Percentiles rank a stretch among this genome's conserved stretches.
Evolutionary conservation across 2,329 filamentous ascomycete genomes (phyloP).

Genomic region (Dactylonectria estremocensis): DNA sequence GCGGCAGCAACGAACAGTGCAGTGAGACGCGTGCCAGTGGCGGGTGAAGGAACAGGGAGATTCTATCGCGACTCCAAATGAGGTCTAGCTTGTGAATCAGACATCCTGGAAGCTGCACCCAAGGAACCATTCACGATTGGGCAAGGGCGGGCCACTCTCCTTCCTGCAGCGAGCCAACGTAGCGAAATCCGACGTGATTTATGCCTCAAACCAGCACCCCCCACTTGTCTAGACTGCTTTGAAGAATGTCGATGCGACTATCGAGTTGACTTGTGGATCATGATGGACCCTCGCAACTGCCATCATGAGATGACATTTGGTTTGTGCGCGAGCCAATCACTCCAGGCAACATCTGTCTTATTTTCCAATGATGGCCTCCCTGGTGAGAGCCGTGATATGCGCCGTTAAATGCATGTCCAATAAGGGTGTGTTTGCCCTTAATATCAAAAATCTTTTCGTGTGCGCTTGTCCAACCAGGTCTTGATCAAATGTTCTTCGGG

Average conservation of each 20-base stretch:
- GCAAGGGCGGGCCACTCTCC: conserved; percentile 36
- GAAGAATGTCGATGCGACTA: conserved; percentile 23
- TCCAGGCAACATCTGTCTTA: neutral
- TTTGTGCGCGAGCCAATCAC: neutral
- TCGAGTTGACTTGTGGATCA: conserved; percentile 22
- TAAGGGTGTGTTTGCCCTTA: neutral
- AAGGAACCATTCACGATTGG: conserved; percentile 40
- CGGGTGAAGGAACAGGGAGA: conserved; percentile 48
- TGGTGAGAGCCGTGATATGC: neutral
- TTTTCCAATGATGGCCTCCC: neutral
- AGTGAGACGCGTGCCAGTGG: conserved; percentile 51
- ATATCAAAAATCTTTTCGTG: neutral
- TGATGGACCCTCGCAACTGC: conserved; percentile 1
- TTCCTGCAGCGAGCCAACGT: conserved; percentile 23
- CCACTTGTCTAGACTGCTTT: conserved; percentile 15
- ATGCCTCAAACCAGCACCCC: conserved; percentile 25
- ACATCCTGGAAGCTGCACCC: conserved; percentile 38
- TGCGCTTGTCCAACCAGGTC: neutral
- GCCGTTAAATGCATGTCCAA: neutral
- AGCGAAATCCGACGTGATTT: conserved; percentile 19
- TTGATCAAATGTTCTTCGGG: neutral
- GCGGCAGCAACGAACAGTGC: conserved; percentile 38
- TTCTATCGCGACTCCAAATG: conserved; percentile 50
- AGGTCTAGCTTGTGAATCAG: conserved; percentile 47
- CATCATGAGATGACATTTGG: conserved; percentile 20